Percentiles rank a stretch among this genome's conserved stretches.
Evolutionary conservation across 2,329 filamentous ascomycete genomes (phyloP).

Genomic region (Hyphodiscus sp.): DNA sequence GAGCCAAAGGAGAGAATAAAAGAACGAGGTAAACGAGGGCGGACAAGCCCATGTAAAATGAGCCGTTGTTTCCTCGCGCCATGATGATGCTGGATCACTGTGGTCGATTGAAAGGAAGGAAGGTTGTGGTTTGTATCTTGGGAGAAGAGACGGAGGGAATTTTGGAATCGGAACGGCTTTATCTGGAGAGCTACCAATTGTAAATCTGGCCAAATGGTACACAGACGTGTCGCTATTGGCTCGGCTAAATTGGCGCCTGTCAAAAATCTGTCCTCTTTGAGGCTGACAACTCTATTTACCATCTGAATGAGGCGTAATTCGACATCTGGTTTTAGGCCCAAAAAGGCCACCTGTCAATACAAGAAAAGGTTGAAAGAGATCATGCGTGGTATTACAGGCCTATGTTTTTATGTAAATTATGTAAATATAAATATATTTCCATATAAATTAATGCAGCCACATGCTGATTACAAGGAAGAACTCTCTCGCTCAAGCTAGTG

Average conservation of each 20-base stretch:
- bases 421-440: too few relatives aligned
- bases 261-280: constrained; percentile 8
- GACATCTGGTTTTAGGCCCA: not conserved
- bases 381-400: not conserved
- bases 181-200: constrained; percentile 16
- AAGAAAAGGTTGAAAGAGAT: not conserved
- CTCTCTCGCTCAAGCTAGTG: not conserved
- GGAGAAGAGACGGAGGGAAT: constrained; percentile 7
- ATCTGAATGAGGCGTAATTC: not conserved
- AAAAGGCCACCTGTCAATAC: not conserved
- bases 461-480: not conserved
- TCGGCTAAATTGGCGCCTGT: constrained; percentile 11
- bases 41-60: constrained; percentile 76
- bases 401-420: too few relatives aligned
- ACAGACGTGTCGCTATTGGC: constrained; percentile 14
- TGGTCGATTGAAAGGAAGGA: constrained; percentile 11
- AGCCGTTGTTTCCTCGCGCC: constrained; percentile 56
- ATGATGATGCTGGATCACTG: constrained; percentile 36
- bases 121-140: constrained; percentile 9
- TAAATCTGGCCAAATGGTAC: constrained; percentile 23
- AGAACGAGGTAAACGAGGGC: constrained; percentile 87
- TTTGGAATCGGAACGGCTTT: constrained; percentile 10
- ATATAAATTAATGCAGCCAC: not conserved
- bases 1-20: constrained; percentile 79
- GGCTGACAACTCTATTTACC: constrained; percentile 5